A percentile compares a stretch with the other conserved stretches of the same genome.
Conservation (phyloP, 2,329 filamentous ascomycete species). For the Cryphonectria radicalis region DNA sequence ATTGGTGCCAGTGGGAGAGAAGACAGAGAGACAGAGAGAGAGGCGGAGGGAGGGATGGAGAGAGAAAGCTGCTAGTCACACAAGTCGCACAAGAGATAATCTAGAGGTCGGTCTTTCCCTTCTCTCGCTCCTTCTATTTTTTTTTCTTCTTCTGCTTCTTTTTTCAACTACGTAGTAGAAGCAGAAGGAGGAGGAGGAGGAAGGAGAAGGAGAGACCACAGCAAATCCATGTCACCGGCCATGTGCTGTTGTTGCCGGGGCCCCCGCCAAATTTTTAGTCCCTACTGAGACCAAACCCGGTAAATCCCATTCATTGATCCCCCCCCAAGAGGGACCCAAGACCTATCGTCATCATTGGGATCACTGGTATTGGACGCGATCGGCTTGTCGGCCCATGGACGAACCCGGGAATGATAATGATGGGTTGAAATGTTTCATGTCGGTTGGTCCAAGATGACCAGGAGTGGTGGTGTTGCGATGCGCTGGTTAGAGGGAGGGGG, state of each 20-base stretch:
- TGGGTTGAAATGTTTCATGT: slow-evolving; percentile 24
- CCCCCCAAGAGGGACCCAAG: not conserved
- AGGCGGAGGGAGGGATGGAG: not conserved
- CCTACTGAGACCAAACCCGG: not conserved
- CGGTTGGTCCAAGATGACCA: slow-evolving; percentile 15
- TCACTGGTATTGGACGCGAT: slow-evolving; percentile 21
- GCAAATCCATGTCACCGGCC: slow-evolving; percentile 16
- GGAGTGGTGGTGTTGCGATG: slow-evolving; percentile 14
- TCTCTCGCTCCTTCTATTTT: not conserved
- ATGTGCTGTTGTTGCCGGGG: slow-evolving; percentile 22
- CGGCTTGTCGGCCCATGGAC: slow-evolving; percentile 14
- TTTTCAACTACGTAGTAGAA: not conserved
- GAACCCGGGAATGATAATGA: slow-evolving; percentile 16
- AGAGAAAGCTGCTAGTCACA: slow-evolving; percentile 9
- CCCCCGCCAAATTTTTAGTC: slow-evolving; percentile 24
- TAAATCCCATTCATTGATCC: not conserved
- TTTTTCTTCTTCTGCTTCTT: not conserved
- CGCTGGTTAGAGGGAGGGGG: not conserved
- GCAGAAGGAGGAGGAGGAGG: not conserved
- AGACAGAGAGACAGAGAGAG: not conserved
- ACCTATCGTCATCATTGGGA: slow-evolving; percentile 22
- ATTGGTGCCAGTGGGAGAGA: not conserved
- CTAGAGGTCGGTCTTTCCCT: not conserved
- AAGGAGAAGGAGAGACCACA: slow-evolving; percentile 4
- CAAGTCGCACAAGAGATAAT: slow-evolving; percentile 1